Evolutionary conservation across 306 rosid genomes (phyloP).

Genomic region (Cucumis sativus): DNA sequence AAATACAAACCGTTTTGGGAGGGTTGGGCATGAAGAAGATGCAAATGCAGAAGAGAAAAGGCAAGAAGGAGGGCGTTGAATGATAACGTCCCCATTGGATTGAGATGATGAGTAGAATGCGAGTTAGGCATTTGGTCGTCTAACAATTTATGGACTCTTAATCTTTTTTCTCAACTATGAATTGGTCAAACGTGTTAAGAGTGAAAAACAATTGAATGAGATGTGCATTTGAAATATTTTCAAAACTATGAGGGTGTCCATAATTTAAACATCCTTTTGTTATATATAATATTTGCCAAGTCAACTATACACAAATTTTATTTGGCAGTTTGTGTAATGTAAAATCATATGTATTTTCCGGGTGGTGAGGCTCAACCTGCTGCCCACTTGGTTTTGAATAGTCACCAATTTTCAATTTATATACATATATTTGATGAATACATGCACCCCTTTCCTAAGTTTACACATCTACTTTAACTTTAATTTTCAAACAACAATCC

Average conservation of each 20-base stretch:
- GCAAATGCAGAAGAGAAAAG: neutral
- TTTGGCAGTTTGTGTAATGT: neutral
- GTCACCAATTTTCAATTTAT: too few relatives aligned
- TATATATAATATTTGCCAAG: too few relatives aligned
- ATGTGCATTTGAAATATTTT: neutral
- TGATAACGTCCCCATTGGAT: neutral
- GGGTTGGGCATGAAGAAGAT: slow-evolving; percentile 18
- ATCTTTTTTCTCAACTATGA: neutral
- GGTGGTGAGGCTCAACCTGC: neutral
- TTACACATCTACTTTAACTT: too few relatives aligned
- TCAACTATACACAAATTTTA: neutral
- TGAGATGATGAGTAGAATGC: neutral
- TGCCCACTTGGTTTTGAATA: neutral
- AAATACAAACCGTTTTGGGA: neutral
- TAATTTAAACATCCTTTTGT: too few relatives aligned
- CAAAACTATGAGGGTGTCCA: neutral
- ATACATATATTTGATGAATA: too few relatives aligned
- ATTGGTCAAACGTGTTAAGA: neutral
- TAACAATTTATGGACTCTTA: neutral
- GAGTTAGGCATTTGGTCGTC: neutral
- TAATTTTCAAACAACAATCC: too few relatives aligned
- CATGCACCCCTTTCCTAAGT: too few relatives aligned
- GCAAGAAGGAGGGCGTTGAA: neutral
- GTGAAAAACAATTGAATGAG: neutral
- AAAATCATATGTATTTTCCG: neutral